Base-by-base conservation (phyloP, 495 filamentous ascomycete genomes). In the Penicillium canescens region DNA sequence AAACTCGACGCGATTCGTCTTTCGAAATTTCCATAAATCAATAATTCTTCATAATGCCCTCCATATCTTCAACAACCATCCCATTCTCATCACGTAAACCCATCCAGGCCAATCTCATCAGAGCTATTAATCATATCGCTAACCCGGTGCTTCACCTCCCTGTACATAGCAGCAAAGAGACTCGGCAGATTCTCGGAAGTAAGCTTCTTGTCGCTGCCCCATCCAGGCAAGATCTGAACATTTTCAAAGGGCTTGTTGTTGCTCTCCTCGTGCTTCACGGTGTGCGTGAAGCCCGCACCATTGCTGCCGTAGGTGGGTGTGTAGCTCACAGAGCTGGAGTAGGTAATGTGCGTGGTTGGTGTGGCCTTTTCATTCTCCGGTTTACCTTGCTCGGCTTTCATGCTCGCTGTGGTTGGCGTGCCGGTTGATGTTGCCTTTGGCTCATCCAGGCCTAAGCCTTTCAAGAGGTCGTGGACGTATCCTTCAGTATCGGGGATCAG, bases 21-120 rank as follows among this genome's bases (percentile, higher is more conserved):
- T 37, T 53, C 42, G 34, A 40, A 39, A 18, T 38, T 34, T 6
- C 31, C 28, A 24, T 16, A 33, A 28, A 26, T 37, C 42, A 48
- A 42, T 37, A 8, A 36, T 23, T 20, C 31, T 28, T 48, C 45
- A 9, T 36, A 0, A 31, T 0, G 9, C 23, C 12, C n/a, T 26
- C 35, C 4, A 7, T 26, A 3, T 26, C n/a, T 21, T 35, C 16
- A 4, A 23, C 9, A 35, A 3, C 3, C 21, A 8, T 13, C 8
- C 24, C 31, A 36, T 26, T 28, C 9, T 39, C 20, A 13, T 10
- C 26, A 13, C 6, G 43, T 3, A 38, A 43, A 52, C 0, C 11
- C 18, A 16, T 50, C 23, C 47, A 73, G 41, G 7, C 50, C 56
- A 42, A 65, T 13, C 57, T 76, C 73, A 52, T 76, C 73, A 20